Evolutionary conservation across 164 flowering plant genomes (phyloP).

Genomic region (Vitis rupestris): DNA sequence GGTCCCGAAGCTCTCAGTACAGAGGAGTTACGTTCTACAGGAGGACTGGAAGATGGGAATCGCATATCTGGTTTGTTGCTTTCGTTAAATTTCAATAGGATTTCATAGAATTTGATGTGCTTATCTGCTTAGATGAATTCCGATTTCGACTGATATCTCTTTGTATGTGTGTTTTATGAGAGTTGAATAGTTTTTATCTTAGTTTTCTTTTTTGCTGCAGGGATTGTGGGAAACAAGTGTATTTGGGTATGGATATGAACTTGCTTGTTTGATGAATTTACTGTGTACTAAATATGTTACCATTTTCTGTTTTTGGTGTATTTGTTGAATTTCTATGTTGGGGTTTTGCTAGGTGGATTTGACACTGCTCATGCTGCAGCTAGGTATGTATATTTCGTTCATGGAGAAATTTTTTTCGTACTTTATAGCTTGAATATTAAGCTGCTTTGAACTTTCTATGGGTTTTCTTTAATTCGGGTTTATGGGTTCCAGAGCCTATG

Average conservation of each 20-base stretch:
- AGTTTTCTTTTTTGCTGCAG: conserved; percentile 26
- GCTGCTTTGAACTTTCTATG: neutral
- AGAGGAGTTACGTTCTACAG: conserved; percentile 95
- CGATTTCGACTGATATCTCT: neutral
- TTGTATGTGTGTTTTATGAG: neutral
- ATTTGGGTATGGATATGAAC: conserved; percentile 46
- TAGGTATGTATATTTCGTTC: conserved; percentile 33
- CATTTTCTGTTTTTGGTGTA: conserved; percentile 6
- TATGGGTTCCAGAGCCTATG: conserved; percentile 35
- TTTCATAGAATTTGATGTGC: neutral
- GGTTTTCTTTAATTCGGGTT: conserved; percentile 3
- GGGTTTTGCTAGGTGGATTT: conserved; percentile 55
- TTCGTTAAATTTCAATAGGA: neutral
- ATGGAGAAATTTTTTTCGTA: neutral
- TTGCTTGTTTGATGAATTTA: neutral
- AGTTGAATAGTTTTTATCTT: neutral
- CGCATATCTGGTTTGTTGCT: conserved; percentile 74
- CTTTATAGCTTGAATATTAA: neutral
- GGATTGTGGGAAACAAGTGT: conserved; percentile 82
- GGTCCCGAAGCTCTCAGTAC: conserved; percentile 95
- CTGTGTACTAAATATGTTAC: neutral
- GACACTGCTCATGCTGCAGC: conserved; percentile 87
- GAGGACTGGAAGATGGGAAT: conserved; percentile 97
- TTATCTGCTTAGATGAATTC: neutral
- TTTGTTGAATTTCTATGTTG: conserved; percentile 1